Conservation (phyloP, 1,139 yeast genomes). For the Blastobotrys malaysiensis region DNA sequence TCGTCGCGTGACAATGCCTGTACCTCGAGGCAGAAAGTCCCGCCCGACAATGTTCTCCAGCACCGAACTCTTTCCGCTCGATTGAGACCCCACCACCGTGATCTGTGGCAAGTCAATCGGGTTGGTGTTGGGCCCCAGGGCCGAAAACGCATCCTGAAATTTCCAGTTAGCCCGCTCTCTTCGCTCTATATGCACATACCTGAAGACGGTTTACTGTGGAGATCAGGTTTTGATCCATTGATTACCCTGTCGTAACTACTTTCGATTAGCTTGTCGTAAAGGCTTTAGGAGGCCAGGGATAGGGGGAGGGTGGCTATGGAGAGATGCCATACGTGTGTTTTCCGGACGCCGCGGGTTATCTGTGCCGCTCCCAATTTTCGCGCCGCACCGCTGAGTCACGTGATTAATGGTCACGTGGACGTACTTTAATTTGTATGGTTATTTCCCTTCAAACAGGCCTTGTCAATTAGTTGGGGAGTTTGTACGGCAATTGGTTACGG, state of each 20-base stretch:
- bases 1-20: slow-evolving; percentile 93
- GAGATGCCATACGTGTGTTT: background rate
- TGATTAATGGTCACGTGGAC: too few species aligned
- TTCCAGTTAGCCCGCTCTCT: slow-evolving; percentile 5
- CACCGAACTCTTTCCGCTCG: slow-evolving; percentile 91
- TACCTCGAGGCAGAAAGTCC: slow-evolving; percentile 91
- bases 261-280: background rate
- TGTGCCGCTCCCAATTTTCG: background rate
- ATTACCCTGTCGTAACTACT: background rate
- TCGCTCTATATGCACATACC: too few species aligned
- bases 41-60: slow-evolving; percentile 94
- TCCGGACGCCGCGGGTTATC: background rate
- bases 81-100: slow-evolving; percentile 94
- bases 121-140: slow-evolving; percentile 58
- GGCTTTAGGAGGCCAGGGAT: background rate
- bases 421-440: too few species aligned
- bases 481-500: too few species aligned
- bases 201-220: slow-evolving; percentile 87
- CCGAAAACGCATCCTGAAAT: slow-evolving; percentile 74
- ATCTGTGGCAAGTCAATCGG: slow-evolving; percentile 83
- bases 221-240: slow-evolving; percentile 84
- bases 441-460: too few species aligned
- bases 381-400: background rate
- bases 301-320: background rate
- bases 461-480: too few species aligned